Base-by-base conservation (phyloP, 1,284 basidiomycete species). In the Agaricales sp. region DNA sequence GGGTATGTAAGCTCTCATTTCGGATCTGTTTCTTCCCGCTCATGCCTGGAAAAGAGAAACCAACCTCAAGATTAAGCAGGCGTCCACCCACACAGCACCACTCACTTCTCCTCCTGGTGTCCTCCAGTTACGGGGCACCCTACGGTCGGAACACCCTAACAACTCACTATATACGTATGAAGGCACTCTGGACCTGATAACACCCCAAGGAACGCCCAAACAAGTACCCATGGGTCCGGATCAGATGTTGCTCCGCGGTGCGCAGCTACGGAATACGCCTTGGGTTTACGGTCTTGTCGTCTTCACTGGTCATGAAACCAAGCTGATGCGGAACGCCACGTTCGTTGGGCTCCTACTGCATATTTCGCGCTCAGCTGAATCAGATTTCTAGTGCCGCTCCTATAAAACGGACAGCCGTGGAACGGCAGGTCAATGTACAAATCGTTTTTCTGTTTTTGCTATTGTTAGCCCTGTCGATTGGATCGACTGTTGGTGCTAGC, bases 61-160 rank as follows among this genome's bases (percentile, higher is more conserved):
- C 3, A 99, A 99, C 61, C 75, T 99, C 57, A 99, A 99, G 72
- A 98, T 99, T 68, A 98, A 99, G 64, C 94, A 99, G 67, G 91
- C 91, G 0, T 87, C 87, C 14, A 75, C 89, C 0, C 81, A 90
- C 21, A 97, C 94, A 0, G 70, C 89, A 0, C 60, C 74, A 11
- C 73, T 97, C 39, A 92, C 83, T 8, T 80, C 87, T 1, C 92
- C 95, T 0, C 70, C 80, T 13, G 74, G 85, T 2, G 85, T 92
- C 20, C 75, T 77, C 4, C 66, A 80, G 2, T 73, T 99, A 1
- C 82, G 80, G 18, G 96, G 96, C 3, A 80, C 87, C 37, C 70
- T 99, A 23, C 80, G 88, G 39, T 95, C 91, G 1, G 96, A 99
- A 65, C 92, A 97, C 51, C 96, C 96, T 12, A 99, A 99, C 67